Evolutionary conservation across 805 yeast genomes (phyloP).

Genomic region (Hanseniaspora pseudoguilliermondii): DNA sequence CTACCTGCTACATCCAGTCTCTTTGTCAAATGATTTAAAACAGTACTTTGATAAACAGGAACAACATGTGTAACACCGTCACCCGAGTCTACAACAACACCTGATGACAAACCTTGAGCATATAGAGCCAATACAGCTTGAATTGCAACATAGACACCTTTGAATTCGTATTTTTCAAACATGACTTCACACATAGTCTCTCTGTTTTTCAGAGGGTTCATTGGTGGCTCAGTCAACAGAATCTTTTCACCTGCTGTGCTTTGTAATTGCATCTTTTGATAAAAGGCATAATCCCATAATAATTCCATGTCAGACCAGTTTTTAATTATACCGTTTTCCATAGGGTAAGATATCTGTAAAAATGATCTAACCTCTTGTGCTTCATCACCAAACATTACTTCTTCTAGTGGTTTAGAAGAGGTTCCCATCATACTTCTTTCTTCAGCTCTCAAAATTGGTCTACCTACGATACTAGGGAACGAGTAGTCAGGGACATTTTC

Average conservation of each 20-base stretch:
- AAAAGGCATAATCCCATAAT: conserved; percentile 94
- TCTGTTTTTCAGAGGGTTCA: conserved; percentile 87
- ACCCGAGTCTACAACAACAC: conserved; percentile 97
- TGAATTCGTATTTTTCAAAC: conserved; percentile 86
- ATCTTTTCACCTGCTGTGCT: conserved; percentile 67
- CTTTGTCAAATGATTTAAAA: conserved; percentile 82
- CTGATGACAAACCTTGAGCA: conserved; percentile 92
- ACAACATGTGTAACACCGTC: conserved; percentile 92
- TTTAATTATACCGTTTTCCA: conserved; percentile 95
- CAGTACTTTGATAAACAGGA: conserved; percentile 94
- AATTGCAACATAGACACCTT: conserved; percentile 89
- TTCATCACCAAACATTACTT: conserved; percentile 95
- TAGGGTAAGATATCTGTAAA: conserved; percentile 88
- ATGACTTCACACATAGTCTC: conserved; percentile 87
- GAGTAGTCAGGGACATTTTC: conserved; percentile 94
- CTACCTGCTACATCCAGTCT: conserved; percentile 96
- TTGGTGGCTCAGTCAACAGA: conserved; percentile 90
- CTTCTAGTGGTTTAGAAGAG: conserved; percentile 60
- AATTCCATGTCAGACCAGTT: conserved; percentile 99
- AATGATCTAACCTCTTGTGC: conserved; percentile 84
- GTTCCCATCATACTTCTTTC: conserved; percentile 53
- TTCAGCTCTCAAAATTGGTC: conserved; percentile 94
- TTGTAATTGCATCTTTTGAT: conserved; percentile 74
- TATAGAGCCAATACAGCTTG: conserved; percentile 96
- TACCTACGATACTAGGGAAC: conserved; percentile 92